Conservation (phyloP, 2,329 filamentous ascomycete species). For the Trichophyton verrucosum region DNA sequence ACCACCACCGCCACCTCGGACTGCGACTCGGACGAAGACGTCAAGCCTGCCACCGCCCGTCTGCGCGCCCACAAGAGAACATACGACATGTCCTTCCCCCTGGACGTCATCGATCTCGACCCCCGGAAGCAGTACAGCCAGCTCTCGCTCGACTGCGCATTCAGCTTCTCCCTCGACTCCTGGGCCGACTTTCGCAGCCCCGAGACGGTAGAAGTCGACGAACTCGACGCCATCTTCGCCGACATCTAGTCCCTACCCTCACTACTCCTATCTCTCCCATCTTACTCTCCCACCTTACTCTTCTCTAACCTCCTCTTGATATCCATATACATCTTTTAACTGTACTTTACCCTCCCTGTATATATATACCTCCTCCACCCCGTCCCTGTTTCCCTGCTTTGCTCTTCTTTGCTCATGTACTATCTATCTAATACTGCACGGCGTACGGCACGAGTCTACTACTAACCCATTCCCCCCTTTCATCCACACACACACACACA, state of each 20-base stretch:
- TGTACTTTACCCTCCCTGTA: background rate
- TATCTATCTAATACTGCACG: slow-evolving; percentile 1
- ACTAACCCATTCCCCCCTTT: background rate
- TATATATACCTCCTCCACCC: background rate
- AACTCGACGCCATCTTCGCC: slow-evolving; percentile 78
- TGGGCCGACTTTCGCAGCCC: slow-evolving; percentile 58
- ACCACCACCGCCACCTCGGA: slow-evolving; percentile 28
- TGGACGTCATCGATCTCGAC: background rate
- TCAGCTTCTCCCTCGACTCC: slow-evolving; percentile 33
- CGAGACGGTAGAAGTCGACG: slow-evolving; percentile 82
- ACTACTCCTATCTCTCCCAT: background rate
- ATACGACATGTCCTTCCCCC: slow-evolving; percentile 24
- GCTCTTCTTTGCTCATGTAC: background rate
- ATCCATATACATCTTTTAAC: background rate
- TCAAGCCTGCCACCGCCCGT: background rate
- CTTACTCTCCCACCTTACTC: background rate
- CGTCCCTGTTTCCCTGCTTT: background rate
- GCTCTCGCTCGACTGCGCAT: slow-evolving; percentile 15
- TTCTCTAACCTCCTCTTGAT: background rate
- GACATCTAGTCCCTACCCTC: slow-evolving; percentile 42
- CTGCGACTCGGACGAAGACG: slow-evolving; percentile 15
- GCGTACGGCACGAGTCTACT: background rate
- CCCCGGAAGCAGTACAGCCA: background rate
- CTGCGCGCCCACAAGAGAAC: background rate
- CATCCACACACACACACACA: background rate